phyloP scores from a whole-genome alignment of 2,329 filamentous ascomycete species.

The Aspergillus brunneoviolaceus region DNA sequence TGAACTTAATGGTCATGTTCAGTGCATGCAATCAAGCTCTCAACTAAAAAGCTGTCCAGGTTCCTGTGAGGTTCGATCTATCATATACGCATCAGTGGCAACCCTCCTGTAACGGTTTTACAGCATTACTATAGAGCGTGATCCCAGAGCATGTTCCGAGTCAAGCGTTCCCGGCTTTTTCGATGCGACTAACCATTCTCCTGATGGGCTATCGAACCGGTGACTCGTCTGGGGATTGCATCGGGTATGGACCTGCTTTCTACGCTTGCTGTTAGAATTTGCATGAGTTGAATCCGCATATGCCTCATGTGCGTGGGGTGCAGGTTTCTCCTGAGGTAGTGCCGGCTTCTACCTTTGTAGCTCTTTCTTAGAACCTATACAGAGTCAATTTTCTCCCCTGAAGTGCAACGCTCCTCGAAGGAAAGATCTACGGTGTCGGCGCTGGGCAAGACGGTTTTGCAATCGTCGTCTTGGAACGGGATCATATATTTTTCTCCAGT shows the following conservation, averaged over 20 bases:
- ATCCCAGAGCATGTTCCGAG: not conserved
- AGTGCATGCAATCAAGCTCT: not conserved
- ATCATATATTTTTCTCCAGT: not conserved
- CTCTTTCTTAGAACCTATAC: not conserved
- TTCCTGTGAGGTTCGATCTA: not conserved
- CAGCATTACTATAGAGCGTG: not conserved
- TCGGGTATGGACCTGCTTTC: not conserved
- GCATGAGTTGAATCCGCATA: too few relatives aligned
- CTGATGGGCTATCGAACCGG: accelerated
- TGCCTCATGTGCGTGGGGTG: too few relatives aligned
- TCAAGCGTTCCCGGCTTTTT: not conserved
- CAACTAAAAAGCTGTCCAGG: not conserved
- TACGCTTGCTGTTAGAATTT: not conserved
- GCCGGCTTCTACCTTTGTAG: not conserved
- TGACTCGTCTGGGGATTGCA: not conserved
- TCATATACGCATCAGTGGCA: not conserved
- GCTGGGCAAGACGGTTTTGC: not conserved
- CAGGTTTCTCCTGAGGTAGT: not conserved
- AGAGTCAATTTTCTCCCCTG: not conserved
- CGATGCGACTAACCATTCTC: not conserved
- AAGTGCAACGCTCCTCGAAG: not conserved
- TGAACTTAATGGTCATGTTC: not conserved
- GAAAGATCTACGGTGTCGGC: not conserved
- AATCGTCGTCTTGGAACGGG: not conserved
- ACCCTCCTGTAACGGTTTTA: not conserved